Conservation (phyloP, 257 asterid genomes). For the Handroanthus guayacan region DNA sequence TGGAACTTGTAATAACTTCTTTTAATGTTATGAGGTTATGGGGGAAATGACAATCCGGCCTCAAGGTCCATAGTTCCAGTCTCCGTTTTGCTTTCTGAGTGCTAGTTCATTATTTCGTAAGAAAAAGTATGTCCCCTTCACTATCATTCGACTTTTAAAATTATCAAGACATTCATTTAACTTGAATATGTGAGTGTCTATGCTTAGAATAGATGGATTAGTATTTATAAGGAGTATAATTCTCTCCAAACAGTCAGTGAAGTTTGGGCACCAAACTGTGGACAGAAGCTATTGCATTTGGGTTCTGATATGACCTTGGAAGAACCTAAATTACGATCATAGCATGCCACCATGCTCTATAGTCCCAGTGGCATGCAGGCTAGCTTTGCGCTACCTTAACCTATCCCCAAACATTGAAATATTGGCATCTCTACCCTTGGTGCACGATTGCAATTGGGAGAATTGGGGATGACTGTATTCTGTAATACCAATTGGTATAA, state of each 20-base stretch:
- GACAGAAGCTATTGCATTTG: slow-evolving; percentile 1
- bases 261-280: not conserved
- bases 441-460: not conserved
- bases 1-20: not conserved
- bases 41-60: not conserved
- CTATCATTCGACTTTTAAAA: not conserved
- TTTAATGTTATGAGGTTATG: not conserved
- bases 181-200: not conserved
- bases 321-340: not conserved
- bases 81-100: not conserved
- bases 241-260: not conserved
- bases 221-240: too few species aligned
- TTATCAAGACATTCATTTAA: not conserved
- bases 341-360: not conserved
- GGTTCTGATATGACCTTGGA: not conserved
- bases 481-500: slow-evolving; percentile 10
- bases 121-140: not conserved
- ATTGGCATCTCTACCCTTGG: not conserved
- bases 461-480: not conserved
- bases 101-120: not conserved
- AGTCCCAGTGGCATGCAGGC: not conserved
- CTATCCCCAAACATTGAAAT: not conserved
- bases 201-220: not conserved
- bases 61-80: not conserved
- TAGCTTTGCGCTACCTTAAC: not conserved